phyloP scores from a whole-genome alignment of 352 stramenopile genomes.

The Globisporangium rhizosaccharum region DNA sequence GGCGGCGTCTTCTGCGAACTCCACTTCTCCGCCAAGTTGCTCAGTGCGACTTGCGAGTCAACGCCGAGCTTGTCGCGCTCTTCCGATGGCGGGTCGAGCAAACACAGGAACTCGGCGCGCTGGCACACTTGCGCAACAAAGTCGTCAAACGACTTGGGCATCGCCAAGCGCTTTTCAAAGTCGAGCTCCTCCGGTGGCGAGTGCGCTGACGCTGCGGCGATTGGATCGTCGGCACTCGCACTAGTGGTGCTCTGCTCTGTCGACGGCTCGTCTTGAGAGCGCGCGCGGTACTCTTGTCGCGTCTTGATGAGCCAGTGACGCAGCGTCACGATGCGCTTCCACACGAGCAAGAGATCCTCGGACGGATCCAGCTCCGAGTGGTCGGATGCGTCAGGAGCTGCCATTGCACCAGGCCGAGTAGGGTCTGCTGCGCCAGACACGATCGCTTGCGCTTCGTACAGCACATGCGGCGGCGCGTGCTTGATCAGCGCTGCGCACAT shows the following conservation, averaged over 20 bases:
- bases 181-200: constrained; percentile 19
- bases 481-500: constrained; percentile 77
- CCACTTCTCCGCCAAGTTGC: constrained; percentile 85
- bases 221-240: neutral
- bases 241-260: neutral
- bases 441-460: constrained; percentile 78
- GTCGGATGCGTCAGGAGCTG: constrained; percentile 21
- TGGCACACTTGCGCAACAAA: constrained; percentile 62
- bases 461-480: constrained; percentile 65
- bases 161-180: constrained; percentile 52
- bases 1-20: constrained; percentile 75
- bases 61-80: constrained; percentile 52
- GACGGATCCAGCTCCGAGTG: constrained; percentile 62
- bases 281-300: constrained; percentile 72
- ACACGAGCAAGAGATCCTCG: constrained; percentile 62
- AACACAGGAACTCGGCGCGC: constrained; percentile 67
- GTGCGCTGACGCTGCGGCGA: neutral
- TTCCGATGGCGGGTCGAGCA: constrained; percentile 67
- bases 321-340: constrained; percentile 76
- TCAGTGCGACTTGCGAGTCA: constrained; percentile 70
- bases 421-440: constrained; percentile 29
- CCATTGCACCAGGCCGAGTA: constrained; percentile 5
- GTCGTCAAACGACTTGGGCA: constrained; percentile 65
- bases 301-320: constrained; percentile 84
- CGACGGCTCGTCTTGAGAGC: constrained; percentile 34